phyloP scores from a whole-genome alignment of 345 rosid species.

The Laguncularia racemosa region DNA sequence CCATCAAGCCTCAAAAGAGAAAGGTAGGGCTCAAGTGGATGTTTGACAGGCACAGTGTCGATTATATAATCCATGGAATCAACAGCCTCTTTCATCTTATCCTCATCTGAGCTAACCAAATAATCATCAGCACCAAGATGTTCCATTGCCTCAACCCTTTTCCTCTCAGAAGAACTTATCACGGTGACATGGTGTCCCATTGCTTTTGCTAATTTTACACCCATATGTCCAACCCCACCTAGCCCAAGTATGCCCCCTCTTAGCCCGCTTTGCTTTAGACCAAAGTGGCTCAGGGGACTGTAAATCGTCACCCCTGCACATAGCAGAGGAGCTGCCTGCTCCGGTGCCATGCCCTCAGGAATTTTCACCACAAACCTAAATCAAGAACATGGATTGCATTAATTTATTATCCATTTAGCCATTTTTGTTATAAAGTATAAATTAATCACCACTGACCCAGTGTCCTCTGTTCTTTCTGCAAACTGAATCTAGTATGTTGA shows the following conservation, averaged over 20 bases:
- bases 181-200: slow-evolving; percentile 95
- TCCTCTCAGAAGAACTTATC: slow-evolving; percentile 89
- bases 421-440: no score
- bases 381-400: no score
- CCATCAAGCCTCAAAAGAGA: slow-evolving; percentile 73
- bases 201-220: slow-evolving; percentile 89
- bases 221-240: slow-evolving; percentile 99
- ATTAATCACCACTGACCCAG: no score
- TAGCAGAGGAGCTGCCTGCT: slow-evolving; percentile 80
- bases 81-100: slow-evolving; percentile 45
- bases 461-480: no score
- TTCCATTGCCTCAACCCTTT: slow-evolving; percentile 69
- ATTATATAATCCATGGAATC: slow-evolving; percentile 84
- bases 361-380: slow-evolving; percentile 74
- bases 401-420: no score
- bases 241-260: slow-evolving; percentile 86
- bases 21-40: slow-evolving; percentile 79
- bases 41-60: slow-evolving; percentile 77
- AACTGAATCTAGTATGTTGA: no score
- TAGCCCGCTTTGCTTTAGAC: slow-evolving; percentile 49
- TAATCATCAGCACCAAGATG: slow-evolving; percentile 87
- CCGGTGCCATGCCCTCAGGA: slow-evolving; percentile 78
- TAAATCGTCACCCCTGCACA: slow-evolving; percentile 89
- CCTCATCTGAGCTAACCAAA: slow-evolving; percentile 60
- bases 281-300: slow-evolving; percentile 84